Evolutionary conservation across 306 rosid genomes (phyloP), one percentile per base, ranked within the genome.

Genomic region (Rosa lucieae): DNA sequence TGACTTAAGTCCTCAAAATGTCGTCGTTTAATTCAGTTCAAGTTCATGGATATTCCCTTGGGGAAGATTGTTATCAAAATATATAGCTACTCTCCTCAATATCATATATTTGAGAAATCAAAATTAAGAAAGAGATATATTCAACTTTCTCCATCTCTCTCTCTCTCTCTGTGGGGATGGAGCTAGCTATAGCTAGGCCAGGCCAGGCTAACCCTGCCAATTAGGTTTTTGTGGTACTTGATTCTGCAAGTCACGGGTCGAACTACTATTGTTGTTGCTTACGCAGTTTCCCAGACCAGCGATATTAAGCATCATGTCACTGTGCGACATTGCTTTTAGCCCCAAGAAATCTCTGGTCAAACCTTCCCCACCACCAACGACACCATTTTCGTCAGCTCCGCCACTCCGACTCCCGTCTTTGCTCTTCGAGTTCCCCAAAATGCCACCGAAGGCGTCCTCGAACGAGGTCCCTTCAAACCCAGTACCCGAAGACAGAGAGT

Each of bases 261-360:
- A 67, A 68, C 35, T 35, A 76, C 35, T 51, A 10, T 77, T 71
- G 72, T 74, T 71, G 72, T 74, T 71, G 72, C 66, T 89, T 66
- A 89, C 85, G 82, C 89, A 89, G 73, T 86, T 90, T 47, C 93
- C 91, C 70, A 91, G 81, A 53, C 88, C 96, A 80, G 94, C 92
- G 56, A 93, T 85, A 35, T 70, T 91, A 66, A 95, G 88, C 79
- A 93, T 86, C 78, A 93, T 86, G 37, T 90, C 98, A 82, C 78
- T 82, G 48, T 91, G 98, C 58, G 97, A 88, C 10, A 91, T 74
- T 5, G 98, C 86, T 82, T 88, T 87, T 2, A 96, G 92, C 9
- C 98, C 96, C 88, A 96, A 90, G 85, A 96, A 96, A 77, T 96
- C 99, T 74, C 94, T 89, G 0, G 99, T 96, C 90, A 91, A 82